Base-by-base conservation (phyloP, 305 asterid species). In the Fraxinus baroniana region DNA sequence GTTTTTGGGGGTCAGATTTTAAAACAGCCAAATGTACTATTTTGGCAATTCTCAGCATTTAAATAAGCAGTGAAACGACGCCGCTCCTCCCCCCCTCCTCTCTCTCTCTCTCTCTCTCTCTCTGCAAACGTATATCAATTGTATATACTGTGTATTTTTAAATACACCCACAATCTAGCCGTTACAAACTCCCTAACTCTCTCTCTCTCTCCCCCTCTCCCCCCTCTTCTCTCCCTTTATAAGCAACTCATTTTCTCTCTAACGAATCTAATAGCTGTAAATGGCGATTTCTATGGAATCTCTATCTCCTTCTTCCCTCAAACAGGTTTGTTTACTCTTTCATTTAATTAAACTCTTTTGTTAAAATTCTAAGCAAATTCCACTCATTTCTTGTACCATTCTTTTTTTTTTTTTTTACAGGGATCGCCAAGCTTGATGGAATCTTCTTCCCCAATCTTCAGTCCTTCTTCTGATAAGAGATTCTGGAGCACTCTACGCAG, bases 401-500 rank as follows among this genome's bases (percentile, higher is more conserved):
- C 62, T 49, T 17, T 7, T 8, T 9, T 36, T 41, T 68, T 81
- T 70, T 77, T 24, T 24, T 24, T 24, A 20, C 93, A 91, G 95
- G 93, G 86, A 49, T 87, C 92, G 68, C 83, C 83, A 12, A n/a
- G 86, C 77, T 83, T 81, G 66, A 83, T 83, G 88, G 84, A 62
- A 37, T 84, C 91, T 71, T 88, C 93, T 66, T 84, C n/a, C 36
- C 73, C 81, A 2, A 32, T 80, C 77, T 84, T 86, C 84, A 94
- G 96, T 77, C 97, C 98, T 1, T 88, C 93, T 24, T 91, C 98
- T 15, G 97, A 96, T 78, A 89, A 90, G 89, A 93, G 91, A 41
- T 91, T 87, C 84, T 93, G 99, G 98, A 93, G 95, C 90, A 78
- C 88, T 33, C 95, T 94, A 7, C 90, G 89, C n/a, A 88, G 84